These are phyloP conservation scores for Epichloe sibirici DNA, from an alignment of 2,329 filamentous ascomycete genomes.

Conservation along the genomic window DNA sequence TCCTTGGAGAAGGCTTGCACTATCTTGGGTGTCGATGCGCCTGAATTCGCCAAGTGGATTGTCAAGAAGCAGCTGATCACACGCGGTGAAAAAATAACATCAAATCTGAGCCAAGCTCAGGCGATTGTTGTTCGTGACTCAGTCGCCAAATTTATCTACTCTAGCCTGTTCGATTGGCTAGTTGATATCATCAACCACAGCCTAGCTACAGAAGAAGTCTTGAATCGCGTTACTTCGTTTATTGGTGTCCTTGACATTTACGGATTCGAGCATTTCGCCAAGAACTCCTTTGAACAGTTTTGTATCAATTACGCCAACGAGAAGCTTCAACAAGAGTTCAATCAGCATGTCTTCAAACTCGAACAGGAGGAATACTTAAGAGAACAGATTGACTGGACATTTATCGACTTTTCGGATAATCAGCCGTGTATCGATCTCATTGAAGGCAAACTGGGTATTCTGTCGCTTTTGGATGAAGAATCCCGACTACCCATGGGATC, in stretches of 20 bases:
- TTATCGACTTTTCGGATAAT: slow-evolving; percentile 98
- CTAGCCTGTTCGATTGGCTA: slow-evolving; percentile 95
- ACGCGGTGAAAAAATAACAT: slow-evolving; percentile 92
- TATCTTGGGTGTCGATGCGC: slow-evolving; percentile 76
- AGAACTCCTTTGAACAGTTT: slow-evolving; percentile 99
- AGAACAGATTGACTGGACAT: slow-evolving; percentile 97
- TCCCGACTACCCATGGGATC: slow-evolving; percentile 94
- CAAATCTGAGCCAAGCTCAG: slow-evolving; percentile 86
- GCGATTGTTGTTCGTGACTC: slow-evolving; percentile 92
- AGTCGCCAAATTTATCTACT: slow-evolving; percentile 97
- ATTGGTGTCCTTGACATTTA: slow-evolving; percentile 99
- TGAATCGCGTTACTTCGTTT: slow-evolving; percentile 74
- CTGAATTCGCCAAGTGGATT: slow-evolving; percentile 92
- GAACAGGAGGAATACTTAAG: slow-evolving; percentile 96
- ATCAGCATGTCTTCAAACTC: slow-evolving; percentile 97
- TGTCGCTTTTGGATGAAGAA: slow-evolving; percentile 90
- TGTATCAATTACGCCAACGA: slow-evolving; percentile 99
- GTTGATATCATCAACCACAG: slow-evolving; percentile 94
- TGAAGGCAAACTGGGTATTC: slow-evolving; percentile 87
- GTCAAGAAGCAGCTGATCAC: slow-evolving; percentile 98
- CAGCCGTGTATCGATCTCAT: slow-evolving; percentile 98
- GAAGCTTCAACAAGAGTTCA: slow-evolving; percentile 98
- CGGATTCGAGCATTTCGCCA: slow-evolving; percentile 97
- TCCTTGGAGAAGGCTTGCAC: slow-evolving; percentile 69
- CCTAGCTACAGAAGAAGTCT: slow-evolving; percentile 76